phyloP scores from a whole-genome alignment of 306 rosid species.

The Mucuna pruriens region DNA sequence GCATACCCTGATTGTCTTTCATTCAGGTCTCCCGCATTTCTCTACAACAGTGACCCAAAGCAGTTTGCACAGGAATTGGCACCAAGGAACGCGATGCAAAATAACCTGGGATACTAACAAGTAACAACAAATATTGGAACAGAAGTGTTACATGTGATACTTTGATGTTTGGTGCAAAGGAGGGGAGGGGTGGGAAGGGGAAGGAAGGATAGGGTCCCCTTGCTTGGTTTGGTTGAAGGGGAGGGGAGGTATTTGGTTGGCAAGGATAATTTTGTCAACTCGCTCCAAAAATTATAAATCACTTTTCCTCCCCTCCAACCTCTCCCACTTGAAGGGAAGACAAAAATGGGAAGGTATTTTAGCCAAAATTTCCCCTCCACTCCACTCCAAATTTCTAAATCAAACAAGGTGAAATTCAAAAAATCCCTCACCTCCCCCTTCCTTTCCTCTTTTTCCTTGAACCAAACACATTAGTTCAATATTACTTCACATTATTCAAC shows the following conservation, averaged over 20 bases:
- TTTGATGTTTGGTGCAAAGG: not conserved
- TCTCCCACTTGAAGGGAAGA: no score
- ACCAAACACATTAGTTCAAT: not conserved
- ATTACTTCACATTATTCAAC: slow-evolving; percentile 29
- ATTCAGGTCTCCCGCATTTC: not conserved
- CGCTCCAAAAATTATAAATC: not conserved
- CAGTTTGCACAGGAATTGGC: not conserved
- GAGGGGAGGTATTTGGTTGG: not conserved
- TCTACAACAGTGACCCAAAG: not conserved
- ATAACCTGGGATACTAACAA: not conserved
- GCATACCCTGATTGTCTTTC: not conserved
- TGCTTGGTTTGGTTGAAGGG: no score
- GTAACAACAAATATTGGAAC: not conserved
- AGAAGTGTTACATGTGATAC: slow-evolving; percentile 32
- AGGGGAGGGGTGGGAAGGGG: no score
- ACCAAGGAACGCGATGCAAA: not conserved
- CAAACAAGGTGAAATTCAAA: not conserved
- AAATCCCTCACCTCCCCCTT: not conserved
- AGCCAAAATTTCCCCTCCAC: no score
- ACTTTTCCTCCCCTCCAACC: not conserved
- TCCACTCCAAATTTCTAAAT: no score
- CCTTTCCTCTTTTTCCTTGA: not conserved
- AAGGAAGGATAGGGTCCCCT: no score
- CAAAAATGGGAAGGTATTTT: no score
- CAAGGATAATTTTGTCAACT: not conserved